These are phyloP conservation scores for Ettlia oleoabundans DNA, from an alignment of 139 green algal genomes.

Conservation along the genomic window DNA sequence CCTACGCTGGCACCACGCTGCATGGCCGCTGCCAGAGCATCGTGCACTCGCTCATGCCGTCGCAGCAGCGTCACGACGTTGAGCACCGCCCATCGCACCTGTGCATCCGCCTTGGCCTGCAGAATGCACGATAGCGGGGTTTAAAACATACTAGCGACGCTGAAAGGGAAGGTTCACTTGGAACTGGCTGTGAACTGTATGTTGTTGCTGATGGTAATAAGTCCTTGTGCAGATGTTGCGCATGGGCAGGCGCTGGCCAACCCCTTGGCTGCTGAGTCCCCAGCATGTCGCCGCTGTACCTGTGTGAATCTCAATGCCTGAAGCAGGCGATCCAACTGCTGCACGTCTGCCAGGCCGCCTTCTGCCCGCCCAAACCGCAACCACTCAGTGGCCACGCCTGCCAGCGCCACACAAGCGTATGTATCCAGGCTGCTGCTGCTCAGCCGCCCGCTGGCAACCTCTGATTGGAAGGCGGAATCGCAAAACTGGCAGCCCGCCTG, in stretches of 20 bases:
- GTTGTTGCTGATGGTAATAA: neutral
- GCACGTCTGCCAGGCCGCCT: conserved; percentile 90
- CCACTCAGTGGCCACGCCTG: conserved; percentile 88
- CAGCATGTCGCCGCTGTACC: neutral
- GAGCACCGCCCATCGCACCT: conserved; percentile 93
- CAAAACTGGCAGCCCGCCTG: conserved; percentile 96
- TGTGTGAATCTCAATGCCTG: conserved; percentile 58
- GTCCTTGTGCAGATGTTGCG: too few species aligned
- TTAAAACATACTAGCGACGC: too few species aligned
- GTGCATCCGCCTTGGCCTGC: conserved; percentile 81
- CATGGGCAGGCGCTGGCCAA: too few species aligned
- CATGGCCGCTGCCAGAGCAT: conserved; percentile 82
- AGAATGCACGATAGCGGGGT: too few species aligned
- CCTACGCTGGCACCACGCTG: conserved; percentile 60
- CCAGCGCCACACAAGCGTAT: conserved; percentile 89
- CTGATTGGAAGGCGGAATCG: conserved; percentile 87
- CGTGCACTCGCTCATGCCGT: conserved; percentile 72
- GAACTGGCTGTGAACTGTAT: neutral
- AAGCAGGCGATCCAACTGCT: conserved; percentile 89
- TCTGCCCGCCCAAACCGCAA: conserved; percentile 84
- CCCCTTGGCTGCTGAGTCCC: too few species aligned
- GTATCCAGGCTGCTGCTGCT: conserved; percentile 70
- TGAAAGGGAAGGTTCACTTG: too few species aligned
- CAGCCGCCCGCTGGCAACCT: conserved; percentile 77
- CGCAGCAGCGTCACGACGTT: conserved; percentile 86